phyloP scores from a whole-genome alignment of 1,284 basidiomycete species.

The Chondrostereum purpureum region DNA sequence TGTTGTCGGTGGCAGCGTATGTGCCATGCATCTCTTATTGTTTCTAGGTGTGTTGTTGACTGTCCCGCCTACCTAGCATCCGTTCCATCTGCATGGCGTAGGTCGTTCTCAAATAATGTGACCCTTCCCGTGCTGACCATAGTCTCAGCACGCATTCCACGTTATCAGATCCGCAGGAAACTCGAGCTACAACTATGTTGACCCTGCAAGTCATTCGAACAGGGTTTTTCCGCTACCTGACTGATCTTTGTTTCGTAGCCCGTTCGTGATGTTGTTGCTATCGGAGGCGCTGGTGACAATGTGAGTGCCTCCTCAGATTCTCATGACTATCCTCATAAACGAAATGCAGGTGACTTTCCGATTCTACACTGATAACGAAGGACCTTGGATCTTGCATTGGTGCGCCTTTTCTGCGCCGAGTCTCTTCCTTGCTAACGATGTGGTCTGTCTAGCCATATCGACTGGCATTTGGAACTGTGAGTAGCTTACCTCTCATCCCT shows the following conservation, averaged over 20 bases:
- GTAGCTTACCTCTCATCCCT: conserved; percentile 6
- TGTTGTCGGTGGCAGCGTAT: conserved; percentile 23
- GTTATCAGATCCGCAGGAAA: conserved; percentile 20
- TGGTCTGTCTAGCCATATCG: conserved; percentile 26
- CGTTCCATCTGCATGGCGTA: conserved; percentile 41
- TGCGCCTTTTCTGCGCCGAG: conserved; percentile 15
- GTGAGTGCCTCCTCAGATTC: background rate
- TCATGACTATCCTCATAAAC: background rate
- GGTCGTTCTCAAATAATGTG: conserved; percentile 11
- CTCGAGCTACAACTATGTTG: conserved; percentile 22
- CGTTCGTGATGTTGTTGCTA: conserved; percentile 28
- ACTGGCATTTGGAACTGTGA: conserved; percentile 31
- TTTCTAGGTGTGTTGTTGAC: background rate
- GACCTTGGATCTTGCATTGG: conserved; percentile 14
- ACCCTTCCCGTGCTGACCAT: background rate
- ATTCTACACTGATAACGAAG: conserved; percentile 11
- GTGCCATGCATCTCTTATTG: conserved; percentile 10
- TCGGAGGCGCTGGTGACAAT: background rate
- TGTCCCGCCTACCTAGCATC: conserved; percentile 18
- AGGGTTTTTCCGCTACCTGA: background rate
- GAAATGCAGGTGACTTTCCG: conserved; percentile 5
- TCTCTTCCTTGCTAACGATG: background rate
- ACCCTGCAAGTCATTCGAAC: conserved; percentile 18
- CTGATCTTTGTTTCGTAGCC: background rate
- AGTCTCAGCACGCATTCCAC: conserved; percentile 30